Evolutionary conservation across 2,329 filamentous ascomycete genomes (phyloP).

Genomic region (Parastagonospora avenae): DNA sequence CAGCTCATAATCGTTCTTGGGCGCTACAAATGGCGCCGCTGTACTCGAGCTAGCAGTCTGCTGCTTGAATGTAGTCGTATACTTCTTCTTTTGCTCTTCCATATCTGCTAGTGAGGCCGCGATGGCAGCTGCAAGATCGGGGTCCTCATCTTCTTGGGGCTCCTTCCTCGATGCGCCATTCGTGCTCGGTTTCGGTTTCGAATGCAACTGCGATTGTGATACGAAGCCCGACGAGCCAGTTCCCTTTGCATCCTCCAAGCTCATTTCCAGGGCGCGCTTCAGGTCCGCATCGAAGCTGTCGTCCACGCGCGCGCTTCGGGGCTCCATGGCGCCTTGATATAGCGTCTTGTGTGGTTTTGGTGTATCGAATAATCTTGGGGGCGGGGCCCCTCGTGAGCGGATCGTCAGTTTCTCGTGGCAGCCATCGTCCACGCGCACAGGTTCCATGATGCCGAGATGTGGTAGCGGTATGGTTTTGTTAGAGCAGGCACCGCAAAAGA

Average conservation of each 20-base stretch:
- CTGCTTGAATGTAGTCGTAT: slow-evolving; percentile 81
- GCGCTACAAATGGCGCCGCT: slow-evolving; percentile 57
- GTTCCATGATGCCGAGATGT: slow-evolving; percentile 87
- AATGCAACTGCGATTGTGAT: slow-evolving; percentile 62
- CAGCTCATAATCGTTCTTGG: slow-evolving; percentile 93
- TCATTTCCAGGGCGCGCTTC: slow-evolving; percentile 94
- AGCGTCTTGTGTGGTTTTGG: slow-evolving; percentile 63
- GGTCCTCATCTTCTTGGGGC: slow-evolving; percentile 80
- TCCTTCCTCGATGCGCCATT: slow-evolving; percentile 44
- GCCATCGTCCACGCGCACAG: slow-evolving; percentile 94
- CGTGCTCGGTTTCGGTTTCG: slow-evolving; percentile 39
- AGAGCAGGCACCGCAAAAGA: slow-evolving; percentile 95
- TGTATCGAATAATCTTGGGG: slow-evolving; percentile 54
- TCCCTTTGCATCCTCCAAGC: slow-evolving; percentile 86
- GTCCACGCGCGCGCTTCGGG: slow-evolving; percentile 83
- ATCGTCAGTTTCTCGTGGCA: slow-evolving; percentile 90
- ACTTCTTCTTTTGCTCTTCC: slow-evolving; percentile 95
- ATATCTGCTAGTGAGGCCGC: slow-evolving; percentile 94
- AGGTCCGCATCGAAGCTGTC: slow-evolving; percentile 94
- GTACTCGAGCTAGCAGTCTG: slow-evolving; percentile 66
- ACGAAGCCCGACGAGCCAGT: slow-evolving; percentile 73
- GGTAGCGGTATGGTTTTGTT: slow-evolving; percentile 86
- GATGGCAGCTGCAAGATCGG: slow-evolving; percentile 91
- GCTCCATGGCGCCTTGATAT: slow-evolving; percentile 79
- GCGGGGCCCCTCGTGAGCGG: slow-evolving; percentile 59